These are phyloP conservation scores for Verticillium zaregamsianum DNA, from an alignment of 2,329 filamentous ascomycete genomes.

Conservation along the genomic window DNA sequence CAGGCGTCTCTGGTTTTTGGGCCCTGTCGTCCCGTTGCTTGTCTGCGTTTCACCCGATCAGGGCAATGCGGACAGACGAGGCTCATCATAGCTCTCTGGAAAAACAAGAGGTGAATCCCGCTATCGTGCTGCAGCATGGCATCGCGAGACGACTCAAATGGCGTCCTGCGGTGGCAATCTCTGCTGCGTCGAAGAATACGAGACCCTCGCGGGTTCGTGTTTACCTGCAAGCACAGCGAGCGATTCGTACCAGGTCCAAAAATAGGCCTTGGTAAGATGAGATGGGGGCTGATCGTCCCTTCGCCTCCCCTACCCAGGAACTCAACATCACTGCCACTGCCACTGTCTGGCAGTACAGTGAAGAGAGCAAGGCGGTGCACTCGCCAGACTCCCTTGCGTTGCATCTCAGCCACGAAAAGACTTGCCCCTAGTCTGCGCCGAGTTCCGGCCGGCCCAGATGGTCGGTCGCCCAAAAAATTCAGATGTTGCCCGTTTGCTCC, in stretches of 20 bases:
- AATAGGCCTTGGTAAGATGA: conserved; percentile 11
- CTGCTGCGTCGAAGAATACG: not conserved
- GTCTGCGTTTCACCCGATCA: not conserved
- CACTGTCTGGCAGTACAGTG: not conserved
- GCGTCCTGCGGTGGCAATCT: not conserved
- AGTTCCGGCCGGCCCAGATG: not conserved
- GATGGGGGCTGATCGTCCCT: conserved; percentile 11
- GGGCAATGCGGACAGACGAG: not conserved
- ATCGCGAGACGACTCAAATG: not conserved
- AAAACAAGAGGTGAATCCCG: not conserved
- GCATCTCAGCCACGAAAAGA: conserved; percentile 1
- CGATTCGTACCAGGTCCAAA: conserved; percentile 5
- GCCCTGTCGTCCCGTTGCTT: not conserved
- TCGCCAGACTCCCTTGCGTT: conserved; percentile 2
- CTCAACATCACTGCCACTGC: not conserved
- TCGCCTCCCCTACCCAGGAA: not conserved
- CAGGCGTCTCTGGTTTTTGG: not conserved
- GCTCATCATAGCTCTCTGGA: not conserved
- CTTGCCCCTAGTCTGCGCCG: not conserved
- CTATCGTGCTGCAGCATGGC: not conserved
- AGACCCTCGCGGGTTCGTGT: not conserved
- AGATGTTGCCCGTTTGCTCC: no score
- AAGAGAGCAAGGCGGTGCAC: conserved; percentile 11
- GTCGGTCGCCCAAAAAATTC: no score
- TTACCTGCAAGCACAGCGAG: not conserved